These are phyloP conservation scores for Herpetomonas samuelpessoai DNA, from an alignment of 208 protist genomes.

Conservation along the genomic window DNA sequence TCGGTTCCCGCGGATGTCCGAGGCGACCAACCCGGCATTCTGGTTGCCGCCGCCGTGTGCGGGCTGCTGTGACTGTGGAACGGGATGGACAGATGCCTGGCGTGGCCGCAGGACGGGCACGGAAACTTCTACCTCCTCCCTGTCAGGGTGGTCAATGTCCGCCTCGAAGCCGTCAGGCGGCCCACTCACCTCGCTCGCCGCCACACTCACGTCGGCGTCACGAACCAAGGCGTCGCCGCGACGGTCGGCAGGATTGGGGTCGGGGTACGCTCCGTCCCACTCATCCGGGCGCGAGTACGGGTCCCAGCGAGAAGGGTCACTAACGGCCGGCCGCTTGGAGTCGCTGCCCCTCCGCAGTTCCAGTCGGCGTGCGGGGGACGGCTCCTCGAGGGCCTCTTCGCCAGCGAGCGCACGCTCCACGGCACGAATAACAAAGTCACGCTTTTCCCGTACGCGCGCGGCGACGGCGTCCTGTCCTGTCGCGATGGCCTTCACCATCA, in stretches of 20 bases:
- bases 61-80: no score
- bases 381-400: no score
- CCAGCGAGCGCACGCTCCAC: constrained; percentile 42
- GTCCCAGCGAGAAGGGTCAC: not conserved
- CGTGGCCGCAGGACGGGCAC: no score
- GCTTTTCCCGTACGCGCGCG: constrained; percentile 31
- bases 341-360: not conserved
- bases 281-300: not conserved
- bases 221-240: not conserved
- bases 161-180: constrained; percentile 18
- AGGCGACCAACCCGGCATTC: not conserved
- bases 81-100: no score
- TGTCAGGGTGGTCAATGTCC: constrained; percentile 15
- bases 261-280: not conserved
- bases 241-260: no score
- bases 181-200: constrained; percentile 2
- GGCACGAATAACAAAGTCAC: constrained; percentile 55
- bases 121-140: constrained; percentile 19
- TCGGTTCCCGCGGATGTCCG: not conserved
- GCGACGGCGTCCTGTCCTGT: constrained; percentile 3
- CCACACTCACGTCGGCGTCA: constrained; percentile 1
- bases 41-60: no score
- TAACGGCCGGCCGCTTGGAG: not conserved
- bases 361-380: not conserved
- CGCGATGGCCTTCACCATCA: not conserved